Evolutionary conservation across 2,329 filamentous ascomycete genomes (phyloP).

Genomic region (Paecilomyces dactylethromorphus): DNA sequence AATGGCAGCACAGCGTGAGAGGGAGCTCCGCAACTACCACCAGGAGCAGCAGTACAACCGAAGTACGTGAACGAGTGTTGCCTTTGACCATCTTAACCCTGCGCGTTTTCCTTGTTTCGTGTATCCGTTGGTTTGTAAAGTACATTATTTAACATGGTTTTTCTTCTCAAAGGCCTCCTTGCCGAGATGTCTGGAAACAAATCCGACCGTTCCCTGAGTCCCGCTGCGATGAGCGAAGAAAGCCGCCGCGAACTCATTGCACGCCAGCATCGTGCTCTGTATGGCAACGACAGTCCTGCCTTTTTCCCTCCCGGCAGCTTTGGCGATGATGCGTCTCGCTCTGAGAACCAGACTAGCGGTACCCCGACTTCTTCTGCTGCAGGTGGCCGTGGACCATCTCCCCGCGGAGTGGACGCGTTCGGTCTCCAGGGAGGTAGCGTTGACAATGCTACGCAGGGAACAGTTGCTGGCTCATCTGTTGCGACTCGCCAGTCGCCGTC

Average conservation of each 20-base stretch:
- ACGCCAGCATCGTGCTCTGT: slow-evolving; percentile 89
- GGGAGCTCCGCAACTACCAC: slow-evolving; percentile 98
- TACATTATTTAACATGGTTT: slow-evolving; percentile 38
- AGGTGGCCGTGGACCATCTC: slow-evolving; percentile 66
- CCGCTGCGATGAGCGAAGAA: slow-evolving; percentile 84
- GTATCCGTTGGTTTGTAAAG: slow-evolving; percentile 39
- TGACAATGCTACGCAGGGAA: slow-evolving; percentile 45
- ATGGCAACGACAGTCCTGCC: slow-evolving; percentile 64
- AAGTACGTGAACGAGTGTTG: slow-evolving; percentile 58
- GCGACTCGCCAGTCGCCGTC: slow-evolving; percentile 49
- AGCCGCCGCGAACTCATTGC: slow-evolving; percentile 93
- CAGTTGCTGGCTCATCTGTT: slow-evolving; percentile 35
- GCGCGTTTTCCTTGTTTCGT: slow-evolving; percentile 28
- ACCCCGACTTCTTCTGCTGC: slow-evolving; percentile 54
- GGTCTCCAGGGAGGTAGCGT: slow-evolving; percentile 43
- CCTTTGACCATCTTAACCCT: slow-evolving; percentile 25
- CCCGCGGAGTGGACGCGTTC: slow-evolving; percentile 70
- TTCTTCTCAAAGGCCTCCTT: slow-evolving; percentile 51
- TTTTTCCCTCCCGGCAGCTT: slow-evolving; percentile 63
- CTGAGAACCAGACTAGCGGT: slow-evolving; percentile 60
- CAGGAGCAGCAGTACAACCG: slow-evolving; percentile 99
- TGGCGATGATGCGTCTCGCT: slow-evolving; percentile 61
- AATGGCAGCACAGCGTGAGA: slow-evolving; percentile 98
- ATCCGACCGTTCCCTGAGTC: slow-evolving; percentile 78
- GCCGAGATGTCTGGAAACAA: slow-evolving; percentile 68